Percentiles rank a stretch among this genome's conserved stretches.
phyloP scores from a whole-genome alignment of 441 rosid species.

The Manihot esculenta region DNA sequence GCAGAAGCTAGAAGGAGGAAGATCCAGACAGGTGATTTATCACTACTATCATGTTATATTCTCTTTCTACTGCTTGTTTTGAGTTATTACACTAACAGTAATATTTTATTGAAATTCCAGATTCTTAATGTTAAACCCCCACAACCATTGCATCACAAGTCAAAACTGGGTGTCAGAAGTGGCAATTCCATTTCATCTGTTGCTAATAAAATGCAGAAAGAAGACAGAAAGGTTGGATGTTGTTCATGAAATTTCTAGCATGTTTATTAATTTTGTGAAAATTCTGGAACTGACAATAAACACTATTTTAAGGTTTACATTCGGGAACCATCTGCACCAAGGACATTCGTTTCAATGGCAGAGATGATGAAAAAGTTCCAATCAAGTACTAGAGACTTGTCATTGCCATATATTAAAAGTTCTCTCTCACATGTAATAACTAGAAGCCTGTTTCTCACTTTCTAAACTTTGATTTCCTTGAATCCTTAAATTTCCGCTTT shows the following conservation, averaged over 20 bases:
- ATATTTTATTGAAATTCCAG: slow-evolving; percentile 37
- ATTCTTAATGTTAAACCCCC: slow-evolving; percentile 73
- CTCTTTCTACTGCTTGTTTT: not conserved
- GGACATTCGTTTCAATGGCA: slow-evolving; percentile 84
- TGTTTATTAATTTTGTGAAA: slow-evolving; percentile 1
- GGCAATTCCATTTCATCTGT: slow-evolving; percentile 44
- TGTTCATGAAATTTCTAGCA: slow-evolving; percentile 1
- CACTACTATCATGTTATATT: not conserved
- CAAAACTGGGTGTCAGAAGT: slow-evolving; percentile 60
- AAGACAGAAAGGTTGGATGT: slow-evolving; percentile 87
- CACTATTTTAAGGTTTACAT: slow-evolving; percentile 55
- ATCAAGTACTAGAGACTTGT: slow-evolving; percentile 75
- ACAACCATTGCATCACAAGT: slow-evolving; percentile 69
- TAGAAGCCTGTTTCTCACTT: not conserved
- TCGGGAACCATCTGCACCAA: slow-evolving; percentile 45
- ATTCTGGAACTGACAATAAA: not conserved
- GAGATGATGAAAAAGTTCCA: slow-evolving; percentile 88
- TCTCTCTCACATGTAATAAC: slow-evolving; percentile 52
- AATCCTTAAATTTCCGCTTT: not conserved
- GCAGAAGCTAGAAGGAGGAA: slow-evolving; percentile 95
- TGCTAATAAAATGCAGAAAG: slow-evolving; percentile 45
- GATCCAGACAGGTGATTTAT: slow-evolving; percentile 69
- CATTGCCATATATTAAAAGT: slow-evolving; percentile 44
- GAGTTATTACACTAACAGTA: slow-evolving; percentile 7
- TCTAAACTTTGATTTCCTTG: not conserved